Evolutionary conservation across 495 filamentous ascomycete genomes (phyloP).

Genomic region (Penicillium soppii): DNA sequence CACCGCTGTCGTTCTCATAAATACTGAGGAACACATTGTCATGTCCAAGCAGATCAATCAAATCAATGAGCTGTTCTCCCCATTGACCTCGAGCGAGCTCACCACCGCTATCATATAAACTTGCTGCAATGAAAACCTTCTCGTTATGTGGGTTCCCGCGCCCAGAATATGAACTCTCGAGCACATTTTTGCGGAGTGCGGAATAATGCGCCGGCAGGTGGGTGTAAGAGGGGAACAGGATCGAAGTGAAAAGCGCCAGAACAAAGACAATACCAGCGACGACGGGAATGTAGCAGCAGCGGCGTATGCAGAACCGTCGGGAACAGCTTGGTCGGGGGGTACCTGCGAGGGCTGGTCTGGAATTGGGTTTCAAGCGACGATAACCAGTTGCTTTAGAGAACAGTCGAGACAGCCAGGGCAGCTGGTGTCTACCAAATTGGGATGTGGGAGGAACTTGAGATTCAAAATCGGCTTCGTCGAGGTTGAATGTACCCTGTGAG

Average conservation of each 20-base stretch:
- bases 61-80: conserved; percentile 59
- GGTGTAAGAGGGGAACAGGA: conserved; percentile 63
- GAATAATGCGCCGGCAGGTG: conserved; percentile 50
- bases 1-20: conserved; percentile 72
- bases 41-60: conserved; percentile 61
- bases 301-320: conserved; percentile 53
- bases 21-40: conserved; percentile 51
- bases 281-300: conserved; percentile 61
- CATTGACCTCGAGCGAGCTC: conserved; percentile 61
- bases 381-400: conserved; percentile 33
- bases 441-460: conserved; percentile 35
- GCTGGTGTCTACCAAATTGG: conserved; percentile 21
- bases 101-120: conserved; percentile 64
- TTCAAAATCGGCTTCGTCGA: conserved; percentile 52
- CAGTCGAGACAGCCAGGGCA: conserved; percentile 29
- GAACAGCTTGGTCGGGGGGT: conserved; percentile 27
- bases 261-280: conserved; percentile 66
- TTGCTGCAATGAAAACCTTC: conserved; percentile 75
- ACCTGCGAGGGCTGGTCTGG: conserved; percentile 25
- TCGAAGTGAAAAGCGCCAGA: conserved; percentile 50
- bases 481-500: conserved; percentile 46
- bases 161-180: conserved; percentile 41
- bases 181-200: conserved; percentile 35
- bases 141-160: conserved; percentile 63
- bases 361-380: conserved; percentile 29